Evolutionary conservation across 2,329 filamentous ascomycete genomes (phyloP), one percentile per base, ranked within the genome.

Genomic region (Dactylellina drechsleri): DNA sequence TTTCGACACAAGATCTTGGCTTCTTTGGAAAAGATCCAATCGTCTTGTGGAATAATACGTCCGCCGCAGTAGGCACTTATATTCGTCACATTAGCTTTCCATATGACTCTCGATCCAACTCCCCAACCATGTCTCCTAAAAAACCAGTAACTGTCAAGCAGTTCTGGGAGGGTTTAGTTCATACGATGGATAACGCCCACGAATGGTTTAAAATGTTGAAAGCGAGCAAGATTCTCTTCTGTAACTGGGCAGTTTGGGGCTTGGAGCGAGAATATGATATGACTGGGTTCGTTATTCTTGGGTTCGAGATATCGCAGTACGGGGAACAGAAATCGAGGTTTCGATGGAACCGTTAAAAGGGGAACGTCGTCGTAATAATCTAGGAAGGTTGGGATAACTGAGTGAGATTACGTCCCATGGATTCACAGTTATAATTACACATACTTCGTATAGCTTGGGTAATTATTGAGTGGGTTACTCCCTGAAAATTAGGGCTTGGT

Each of bases 171-270:
- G 52, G 47, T 7, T 52, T 59, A 2, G 45, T 49, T 8, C 36
- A 36, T 49, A 47, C 28, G 8, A 41, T 65, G 16, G 45, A 59
- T 5, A 65, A 66, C 23, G 67, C 45, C 1, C 53, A 65, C 6
- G 40, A 26, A 13, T 59, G 53, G 18, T 65, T 53, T 8, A n/a
- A 26, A 4, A 1, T 45, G 7, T 65, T 56, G 4, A 26, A 26
- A 12, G 12, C 52, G 15, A 49, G 54, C n/a, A 59, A 31, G n/a
- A 49, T 15, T 7, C 36, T 54, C 7, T 54, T 60, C 15, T 60
- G 68, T 36, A 54, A 66, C 23, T 66, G 61, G 54, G 53, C 60
- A 57, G 18, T 16, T 60, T 54, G 18, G 41, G 50, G n/a, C 36
- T 47, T 12, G 3, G 12, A 36, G 52, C 18, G 20, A 7, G 23